These are phyloP conservation scores for Eutrema salsugineum DNA, from an alignment of 441 rosid species.

Conservation along the genomic window DNA sequence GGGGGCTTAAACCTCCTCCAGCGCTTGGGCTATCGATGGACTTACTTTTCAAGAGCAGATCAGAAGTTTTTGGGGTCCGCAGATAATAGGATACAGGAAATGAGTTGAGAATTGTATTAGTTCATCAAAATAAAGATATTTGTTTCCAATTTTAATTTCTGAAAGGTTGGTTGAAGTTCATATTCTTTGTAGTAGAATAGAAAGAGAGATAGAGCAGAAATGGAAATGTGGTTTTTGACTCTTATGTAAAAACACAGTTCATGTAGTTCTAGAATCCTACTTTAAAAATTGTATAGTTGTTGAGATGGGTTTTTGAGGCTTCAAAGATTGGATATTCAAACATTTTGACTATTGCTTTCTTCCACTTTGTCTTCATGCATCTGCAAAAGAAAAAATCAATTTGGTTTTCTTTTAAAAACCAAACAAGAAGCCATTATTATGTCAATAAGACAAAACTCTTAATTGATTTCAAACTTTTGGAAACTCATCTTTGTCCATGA, in stretches of 20 bases:
- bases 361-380: neutral
- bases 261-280: slow-evolving; percentile 17
- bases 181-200: slow-evolving; percentile 26
- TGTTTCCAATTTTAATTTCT: neutral
- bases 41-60: slow-evolving; percentile 54
- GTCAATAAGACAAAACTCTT: too few relatives aligned
- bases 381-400: neutral
- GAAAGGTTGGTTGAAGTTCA: slow-evolving; percentile 4
- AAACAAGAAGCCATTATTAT: too few relatives aligned
- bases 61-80: slow-evolving; percentile 50
- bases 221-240: slow-evolving; percentile 16
- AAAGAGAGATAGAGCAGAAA: neutral
- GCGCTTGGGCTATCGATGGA: slow-evolving; percentile 52
- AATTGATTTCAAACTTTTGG: too few relatives aligned
- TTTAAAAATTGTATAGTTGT: slow-evolving; percentile 14
- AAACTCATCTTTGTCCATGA: too few relatives aligned
- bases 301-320: slow-evolving; percentile 2
- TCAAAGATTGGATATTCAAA: neutral
- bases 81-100: slow-evolving; percentile 37
- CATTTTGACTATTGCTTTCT: neutral
- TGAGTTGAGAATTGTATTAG: neutral
- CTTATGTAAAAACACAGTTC: slow-evolving; percentile 10
- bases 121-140: slow-evolving; percentile 11
- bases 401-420: too few relatives aligned
- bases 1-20: slow-evolving; percentile 48